A percentile compares a stretch with the other conserved stretches of the same genome.
Conservation (phyloP, 2,329 filamentous ascomycete species). For the Sarocladiaceae sp. region DNA sequence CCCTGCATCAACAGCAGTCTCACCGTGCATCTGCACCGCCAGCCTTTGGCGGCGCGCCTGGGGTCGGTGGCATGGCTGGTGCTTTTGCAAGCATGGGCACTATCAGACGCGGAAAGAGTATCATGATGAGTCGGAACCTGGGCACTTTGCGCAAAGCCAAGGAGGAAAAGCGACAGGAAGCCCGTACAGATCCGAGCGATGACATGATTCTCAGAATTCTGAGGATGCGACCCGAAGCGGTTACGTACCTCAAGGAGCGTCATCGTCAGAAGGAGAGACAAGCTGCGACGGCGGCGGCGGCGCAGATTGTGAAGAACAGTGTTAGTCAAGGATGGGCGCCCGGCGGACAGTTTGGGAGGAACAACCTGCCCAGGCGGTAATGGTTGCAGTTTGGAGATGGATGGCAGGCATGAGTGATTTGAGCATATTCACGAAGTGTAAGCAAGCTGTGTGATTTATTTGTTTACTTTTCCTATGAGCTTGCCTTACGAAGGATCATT, state of each 20-base stretch:
- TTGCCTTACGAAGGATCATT: no score
- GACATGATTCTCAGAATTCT: slow-evolving; percentile 97
- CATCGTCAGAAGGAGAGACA: slow-evolving; percentile 92
- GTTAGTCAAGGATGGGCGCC: slow-evolving; percentile 55
- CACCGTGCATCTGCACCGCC: slow-evolving; percentile 67
- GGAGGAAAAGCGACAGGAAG: slow-evolving; percentile 91
- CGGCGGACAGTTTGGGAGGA: slow-evolving; percentile 41
- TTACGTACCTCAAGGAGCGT: slow-evolving; percentile 80
- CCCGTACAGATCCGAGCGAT: slow-evolving; percentile 93
- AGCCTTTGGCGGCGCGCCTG: slow-evolving; percentile 25
- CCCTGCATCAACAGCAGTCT: slow-evolving; percentile 48
- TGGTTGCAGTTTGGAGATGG: not conserved
- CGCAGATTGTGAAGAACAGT: slow-evolving; percentile 92
- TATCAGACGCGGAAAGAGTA: slow-evolving; percentile 66
- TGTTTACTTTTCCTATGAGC: no score
- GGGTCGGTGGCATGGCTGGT: slow-evolving; percentile 22
- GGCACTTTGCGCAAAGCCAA: slow-evolving; percentile 96
- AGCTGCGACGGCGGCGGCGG: slow-evolving; percentile 83
- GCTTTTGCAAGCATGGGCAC: slow-evolving; percentile 64
- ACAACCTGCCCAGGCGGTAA: slow-evolving; percentile 44
- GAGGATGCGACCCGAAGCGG: slow-evolving; percentile 89
- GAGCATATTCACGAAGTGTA: no score
- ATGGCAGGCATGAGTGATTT: not conserved
- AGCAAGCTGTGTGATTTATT: no score
- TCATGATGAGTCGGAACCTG: slow-evolving; percentile 91